These are phyloP conservation scores for Triticum urartu DNA, from an alignment of 176 grass and related monocot species.

Conservation along the genomic window DNA sequence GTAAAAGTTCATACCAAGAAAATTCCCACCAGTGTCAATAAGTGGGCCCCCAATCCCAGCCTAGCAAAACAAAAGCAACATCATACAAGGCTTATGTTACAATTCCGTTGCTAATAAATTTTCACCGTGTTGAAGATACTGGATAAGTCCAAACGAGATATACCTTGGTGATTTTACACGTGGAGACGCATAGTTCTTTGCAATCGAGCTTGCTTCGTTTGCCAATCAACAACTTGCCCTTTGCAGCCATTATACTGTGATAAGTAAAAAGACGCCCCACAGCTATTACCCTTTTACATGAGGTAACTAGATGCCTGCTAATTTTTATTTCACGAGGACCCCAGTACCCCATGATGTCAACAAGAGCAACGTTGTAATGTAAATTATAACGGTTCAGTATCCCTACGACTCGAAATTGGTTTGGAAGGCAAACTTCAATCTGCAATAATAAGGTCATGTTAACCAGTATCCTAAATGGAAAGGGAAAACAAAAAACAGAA, in stretches of 20 bases:
- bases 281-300: background rate
- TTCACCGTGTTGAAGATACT: background rate
- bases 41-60: background rate
- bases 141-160: background rate
- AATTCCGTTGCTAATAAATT: background rate
- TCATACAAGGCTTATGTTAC: background rate
- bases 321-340: background rate
- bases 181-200: background rate
- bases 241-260: background rate
- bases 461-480: background rate
- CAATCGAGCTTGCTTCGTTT: background rate
- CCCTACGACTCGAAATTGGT: background rate
- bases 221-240: background rate
- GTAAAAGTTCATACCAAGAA: slow-evolving; percentile 11
- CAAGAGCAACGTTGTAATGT: background rate
- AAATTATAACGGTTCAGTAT: background rate
- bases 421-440: slow-evolving; percentile 4
- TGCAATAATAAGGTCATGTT: background rate
- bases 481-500: background rate
- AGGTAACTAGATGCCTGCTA: background rate
- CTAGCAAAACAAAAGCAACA: background rate
- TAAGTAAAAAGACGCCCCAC: background rate
- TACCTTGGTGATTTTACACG: slow-evolving; percentile 11
- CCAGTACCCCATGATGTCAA: background rate
- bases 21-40: background rate